These are phyloP conservation scores for Penicillium sumatraense DNA, from an alignment of 2,329 filamentous ascomycete genomes.

Conservation along the genomic window DNA sequence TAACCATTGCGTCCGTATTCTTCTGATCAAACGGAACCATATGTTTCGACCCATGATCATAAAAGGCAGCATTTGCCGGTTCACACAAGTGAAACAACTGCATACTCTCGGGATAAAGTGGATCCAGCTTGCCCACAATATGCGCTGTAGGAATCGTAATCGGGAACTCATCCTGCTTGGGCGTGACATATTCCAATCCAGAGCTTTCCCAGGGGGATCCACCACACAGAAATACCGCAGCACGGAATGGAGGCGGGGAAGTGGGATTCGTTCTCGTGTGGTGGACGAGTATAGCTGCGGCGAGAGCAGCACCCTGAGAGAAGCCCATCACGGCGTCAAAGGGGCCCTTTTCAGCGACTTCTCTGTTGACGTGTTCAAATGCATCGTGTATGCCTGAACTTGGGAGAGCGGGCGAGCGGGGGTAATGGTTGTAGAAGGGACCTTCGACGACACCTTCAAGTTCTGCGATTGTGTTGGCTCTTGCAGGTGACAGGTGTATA, in stretches of 20 bases:
- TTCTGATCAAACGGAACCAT: constrained; percentile 38
- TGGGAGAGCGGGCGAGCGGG: constrained; percentile 23
- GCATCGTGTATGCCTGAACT: constrained; percentile 28
- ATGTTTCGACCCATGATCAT: constrained; percentile 43
- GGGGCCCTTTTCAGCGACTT: constrained; percentile 32
- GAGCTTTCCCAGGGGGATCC: constrained; percentile 30
- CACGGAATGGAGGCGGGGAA: constrained; percentile 32
- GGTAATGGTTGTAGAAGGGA: constrained; percentile 39
- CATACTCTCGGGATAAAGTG: constrained; percentile 34
- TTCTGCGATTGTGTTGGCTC: constrained; percentile 24
- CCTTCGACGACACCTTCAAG: constrained; percentile 35
- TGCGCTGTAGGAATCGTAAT: constrained; percentile 45
- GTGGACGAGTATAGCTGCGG: constrained; percentile 29
- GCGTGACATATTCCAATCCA: constrained; percentile 22
- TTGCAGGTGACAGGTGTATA: background rate
- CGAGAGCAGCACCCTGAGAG: constrained; percentile 37
- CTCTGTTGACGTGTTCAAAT: constrained; percentile 28
- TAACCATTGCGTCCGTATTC: constrained; percentile 33
- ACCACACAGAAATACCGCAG: constrained; percentile 37
- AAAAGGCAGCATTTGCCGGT: constrained; percentile 32
- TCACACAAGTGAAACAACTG: constrained; percentile 41
- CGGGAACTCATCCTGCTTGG: constrained; percentile 18
- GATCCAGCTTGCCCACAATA: constrained; percentile 44
- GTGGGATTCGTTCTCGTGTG: constrained; percentile 25
- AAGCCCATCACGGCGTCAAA: constrained; percentile 41